Evolutionary conservation across 116 monocot species (phyloP).

Genomic region (Trichopus zeylanicus): DNA sequence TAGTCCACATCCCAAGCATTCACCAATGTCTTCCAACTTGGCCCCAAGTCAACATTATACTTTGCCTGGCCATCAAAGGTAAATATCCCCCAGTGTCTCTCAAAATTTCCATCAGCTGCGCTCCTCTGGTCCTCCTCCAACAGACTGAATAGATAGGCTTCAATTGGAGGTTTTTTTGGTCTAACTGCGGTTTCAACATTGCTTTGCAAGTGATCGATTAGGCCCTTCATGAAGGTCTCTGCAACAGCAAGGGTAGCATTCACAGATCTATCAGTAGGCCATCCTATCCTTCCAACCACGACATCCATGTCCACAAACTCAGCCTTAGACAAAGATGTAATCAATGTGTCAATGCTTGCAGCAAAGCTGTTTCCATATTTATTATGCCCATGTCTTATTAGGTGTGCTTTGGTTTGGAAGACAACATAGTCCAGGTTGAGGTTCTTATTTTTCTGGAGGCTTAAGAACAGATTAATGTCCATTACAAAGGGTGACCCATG

Average conservation of each 20-base stretch:
- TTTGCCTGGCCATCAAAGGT: conserved; percentile 93
- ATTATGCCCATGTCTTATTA: conserved; percentile 44
- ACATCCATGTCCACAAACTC: conserved; percentile 64
- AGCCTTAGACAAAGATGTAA: conserved; percentile 41
- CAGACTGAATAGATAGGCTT: conserved; percentile 71
- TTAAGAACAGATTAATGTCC: conserved; percentile 51
- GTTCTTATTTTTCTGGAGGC: conserved; percentile 52
- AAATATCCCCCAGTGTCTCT: conserved; percentile 82
- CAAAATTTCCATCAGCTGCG: conserved; percentile 32
- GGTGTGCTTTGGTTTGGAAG: conserved; percentile 36
- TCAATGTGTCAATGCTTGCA: conserved; percentile 51
- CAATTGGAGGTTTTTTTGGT: conserved; percentile 45
- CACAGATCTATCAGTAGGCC: conserved; percentile 79
- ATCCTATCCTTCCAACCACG: conserved; percentile 76
- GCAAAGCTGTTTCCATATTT: conserved; percentile 64
- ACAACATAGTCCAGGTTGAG: conserved; percentile 45
- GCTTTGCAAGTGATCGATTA: conserved; percentile 44
- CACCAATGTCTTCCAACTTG: conserved; percentile 38
- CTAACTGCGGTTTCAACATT: conserved; percentile 57
- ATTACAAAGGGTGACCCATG: conserved; percentile 70
- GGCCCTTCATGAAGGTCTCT: conserved; percentile 51
- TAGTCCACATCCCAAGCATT: conserved; percentile 68
- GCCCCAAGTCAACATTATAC: conserved; percentile 57
- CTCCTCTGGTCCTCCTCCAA: conserved; percentile 63
- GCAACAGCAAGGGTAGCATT: conserved; percentile 57